Conservation (phyloP, 2,329 filamentous ascomycete species). For the Elsinoe arachidis region DNA sequence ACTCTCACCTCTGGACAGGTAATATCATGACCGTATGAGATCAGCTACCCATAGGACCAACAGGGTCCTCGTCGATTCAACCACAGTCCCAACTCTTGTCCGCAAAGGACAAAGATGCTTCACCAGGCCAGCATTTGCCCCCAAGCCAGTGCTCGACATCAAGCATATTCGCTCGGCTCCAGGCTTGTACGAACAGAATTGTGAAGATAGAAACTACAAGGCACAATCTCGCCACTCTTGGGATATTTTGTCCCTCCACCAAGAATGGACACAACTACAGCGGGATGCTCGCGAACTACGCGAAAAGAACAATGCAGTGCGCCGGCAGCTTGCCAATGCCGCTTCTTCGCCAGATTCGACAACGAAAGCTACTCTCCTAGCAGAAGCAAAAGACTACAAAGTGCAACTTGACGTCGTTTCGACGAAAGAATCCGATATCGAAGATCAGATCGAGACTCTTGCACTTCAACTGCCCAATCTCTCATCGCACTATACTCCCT, state of each 20-base stretch:
- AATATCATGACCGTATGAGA: background rate
- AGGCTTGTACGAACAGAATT: constrained; percentile 72
- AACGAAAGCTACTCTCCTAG: constrained; percentile 46
- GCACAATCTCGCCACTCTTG: constrained; percentile 44
- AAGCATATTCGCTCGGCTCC: constrained; percentile 85
- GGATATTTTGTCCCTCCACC: constrained; percentile 44
- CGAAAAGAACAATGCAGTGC: constrained; percentile 57
- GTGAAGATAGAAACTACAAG: constrained; percentile 73
- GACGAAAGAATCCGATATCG: constrained; percentile 50
- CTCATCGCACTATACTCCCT: constrained; percentile 66
- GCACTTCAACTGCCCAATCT: constrained; percentile 79
- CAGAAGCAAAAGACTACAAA: constrained; percentile 59
- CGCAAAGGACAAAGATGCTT: constrained; percentile 20
- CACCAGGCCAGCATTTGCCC: constrained; percentile 59
- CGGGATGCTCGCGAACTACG: constrained; percentile 52
- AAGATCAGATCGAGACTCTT: constrained; percentile 60
- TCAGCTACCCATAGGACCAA: background rate
- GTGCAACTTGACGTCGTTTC: constrained; percentile 52
- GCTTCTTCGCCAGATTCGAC: constrained; percentile 18
- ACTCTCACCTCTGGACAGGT: background rate
- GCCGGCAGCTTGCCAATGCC: constrained; percentile 20
- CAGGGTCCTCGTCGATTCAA: background rate
- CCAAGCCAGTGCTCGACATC: constrained; percentile 71
- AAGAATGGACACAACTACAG: constrained; percentile 44
- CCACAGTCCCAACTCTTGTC: background rate